These are phyloP conservation scores for Geranium rotundifolium DNA, from an alignment of 345 rosid species.

Conservation along the genomic window DNA sequence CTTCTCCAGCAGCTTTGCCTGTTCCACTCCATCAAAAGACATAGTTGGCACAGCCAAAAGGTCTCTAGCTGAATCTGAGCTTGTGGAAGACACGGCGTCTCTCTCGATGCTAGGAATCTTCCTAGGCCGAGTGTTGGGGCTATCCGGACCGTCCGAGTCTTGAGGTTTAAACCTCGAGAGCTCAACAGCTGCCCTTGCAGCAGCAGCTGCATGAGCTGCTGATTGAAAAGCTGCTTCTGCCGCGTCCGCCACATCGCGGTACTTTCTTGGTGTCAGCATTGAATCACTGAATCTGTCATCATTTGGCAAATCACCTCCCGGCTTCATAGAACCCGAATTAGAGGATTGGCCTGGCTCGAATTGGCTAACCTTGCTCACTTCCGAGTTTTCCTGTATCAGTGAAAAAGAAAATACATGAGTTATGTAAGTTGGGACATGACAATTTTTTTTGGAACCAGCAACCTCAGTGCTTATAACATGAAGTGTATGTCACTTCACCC, in stretches of 20 bases:
- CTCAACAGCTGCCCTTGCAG: conserved; percentile 32
- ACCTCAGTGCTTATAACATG: too few species aligned
- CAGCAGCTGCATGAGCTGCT: conserved; percentile 36
- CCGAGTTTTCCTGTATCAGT: conserved; percentile 13
- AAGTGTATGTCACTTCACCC: too few species aligned
- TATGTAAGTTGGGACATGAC: too few species aligned
- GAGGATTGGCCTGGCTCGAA: too few species aligned
- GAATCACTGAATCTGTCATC: conserved; percentile 15
- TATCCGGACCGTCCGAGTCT: conserved; percentile 26
- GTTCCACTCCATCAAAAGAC: conserved; percentile 26
- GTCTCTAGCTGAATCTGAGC: conserved; percentile 23
- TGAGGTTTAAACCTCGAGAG: conserved; percentile 25
- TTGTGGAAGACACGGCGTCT: conserved; percentile 18
- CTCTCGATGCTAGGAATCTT: conserved; percentile 4
- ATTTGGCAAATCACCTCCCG: too few species aligned
- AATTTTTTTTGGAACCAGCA: too few species aligned
- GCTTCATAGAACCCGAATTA: too few species aligned
- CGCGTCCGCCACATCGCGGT: conserved; percentile 24
- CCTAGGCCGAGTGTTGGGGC: conserved; percentile 11
- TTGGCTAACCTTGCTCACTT: not conserved
- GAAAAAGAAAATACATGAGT: not conserved
- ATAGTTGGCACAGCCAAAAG: not conserved
- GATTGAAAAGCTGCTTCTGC: conserved; percentile 33
- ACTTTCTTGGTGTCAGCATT: conserved; percentile 9
- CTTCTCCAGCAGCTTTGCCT: conserved; percentile 44